Evolutionary conservation across 345 rosid species (phyloP), one percentile per base, ranked within the genome.

Genomic region (Pistacia integerrima): DNA sequence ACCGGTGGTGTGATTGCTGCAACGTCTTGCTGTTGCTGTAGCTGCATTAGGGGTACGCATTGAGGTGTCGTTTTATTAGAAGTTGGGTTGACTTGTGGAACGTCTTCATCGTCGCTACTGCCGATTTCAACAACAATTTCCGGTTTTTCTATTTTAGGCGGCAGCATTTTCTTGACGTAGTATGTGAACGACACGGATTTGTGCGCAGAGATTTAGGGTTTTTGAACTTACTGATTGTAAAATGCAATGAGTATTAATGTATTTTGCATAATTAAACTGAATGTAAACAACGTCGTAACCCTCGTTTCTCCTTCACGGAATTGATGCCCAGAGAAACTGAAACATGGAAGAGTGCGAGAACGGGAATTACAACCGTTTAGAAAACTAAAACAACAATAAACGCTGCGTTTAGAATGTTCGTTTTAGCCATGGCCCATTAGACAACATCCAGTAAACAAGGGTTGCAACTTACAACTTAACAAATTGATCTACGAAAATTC

Each of bases 101-200:
- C 62, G 20, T 80, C 91, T 12, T 84, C 90, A 46, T 90, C 96
- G 76, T 88, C 88, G 78, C 92, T 85, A 72, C 81, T 81, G 58
- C 80, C 82, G 44, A 87, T 76, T 65, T 72, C 67, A 14, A 88
- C 85, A 70, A 87, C 81, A 11, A 83, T 69, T 30, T 68, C 74
- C 44, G 54, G 55, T 3, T 58, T 58, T 64, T 65, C 80, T 55
- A 64, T 67, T 76, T 46, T 80, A 0, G 73, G 82, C 57, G 76
- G 77, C 93, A 89, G 77, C 93, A 89, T 92, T 67, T 17, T 3
- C 0, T 1, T 44, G 49, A 70, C 28, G 2, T 30, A 58, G 20
- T n/a, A 13, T 64, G 11, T 11, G 28, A 22, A 56, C 10, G 2
- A 22, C 18, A 20, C 8, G 71, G 51, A 25, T 20, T 44, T 68